phyloP scores from a whole-genome alignment of 2,329 filamentous ascomycete species.

The Diplocarpon mali region DNA sequence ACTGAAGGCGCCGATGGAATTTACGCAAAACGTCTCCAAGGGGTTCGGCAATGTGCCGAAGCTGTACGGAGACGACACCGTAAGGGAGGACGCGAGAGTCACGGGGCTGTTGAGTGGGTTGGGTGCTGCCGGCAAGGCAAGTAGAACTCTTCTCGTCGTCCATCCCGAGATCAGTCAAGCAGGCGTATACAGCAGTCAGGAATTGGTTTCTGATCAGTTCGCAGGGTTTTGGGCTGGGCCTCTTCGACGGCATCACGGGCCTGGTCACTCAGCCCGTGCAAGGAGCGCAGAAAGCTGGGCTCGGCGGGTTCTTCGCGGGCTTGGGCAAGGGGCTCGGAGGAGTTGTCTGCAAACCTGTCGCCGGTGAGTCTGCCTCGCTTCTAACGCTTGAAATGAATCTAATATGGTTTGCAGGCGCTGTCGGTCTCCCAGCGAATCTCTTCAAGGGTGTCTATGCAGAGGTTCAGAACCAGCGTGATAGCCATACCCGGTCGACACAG shows the following conservation, averaged over 20 bases:
- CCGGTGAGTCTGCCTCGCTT: slow-evolving; percentile 20
- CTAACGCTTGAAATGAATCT: not conserved
- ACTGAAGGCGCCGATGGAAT: slow-evolving; percentile 23
- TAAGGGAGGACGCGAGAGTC: slow-evolving; percentile 24
- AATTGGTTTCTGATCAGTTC: slow-evolving; percentile 51
- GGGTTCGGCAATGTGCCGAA: slow-evolving; percentile 60
- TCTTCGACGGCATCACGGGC: slow-evolving; percentile 54
- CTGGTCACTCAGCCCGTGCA: slow-evolving; percentile 46
- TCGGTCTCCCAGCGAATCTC: slow-evolving; percentile 48
- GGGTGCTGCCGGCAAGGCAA: slow-evolving; percentile 26
- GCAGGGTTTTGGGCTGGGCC: slow-evolving; percentile 46
- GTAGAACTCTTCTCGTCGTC: slow-evolving; percentile 54
- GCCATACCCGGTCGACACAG: not conserved
- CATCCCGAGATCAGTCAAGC: slow-evolving; percentile 63
- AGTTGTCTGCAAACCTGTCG: slow-evolving; percentile 51
- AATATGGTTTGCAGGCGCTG: slow-evolving; percentile 31
- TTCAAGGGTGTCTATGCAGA: slow-evolving; percentile 56
- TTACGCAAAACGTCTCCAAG: slow-evolving; percentile 51
- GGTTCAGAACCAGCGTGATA: slow-evolving; percentile 8
- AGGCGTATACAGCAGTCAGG: no score
- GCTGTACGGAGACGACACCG: slow-evolving; percentile 55
- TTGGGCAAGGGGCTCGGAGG: slow-evolving; percentile 52
- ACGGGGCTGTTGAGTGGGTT: slow-evolving; percentile 13
- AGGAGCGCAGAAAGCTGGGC: slow-evolving; percentile 41
- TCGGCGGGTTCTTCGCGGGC: slow-evolving; percentile 38